Evolutionary conservation across 345 rosid genomes (phyloP), one percentile per base, ranked within the genome.

Genomic region (Ceriops zippeliana): DNA sequence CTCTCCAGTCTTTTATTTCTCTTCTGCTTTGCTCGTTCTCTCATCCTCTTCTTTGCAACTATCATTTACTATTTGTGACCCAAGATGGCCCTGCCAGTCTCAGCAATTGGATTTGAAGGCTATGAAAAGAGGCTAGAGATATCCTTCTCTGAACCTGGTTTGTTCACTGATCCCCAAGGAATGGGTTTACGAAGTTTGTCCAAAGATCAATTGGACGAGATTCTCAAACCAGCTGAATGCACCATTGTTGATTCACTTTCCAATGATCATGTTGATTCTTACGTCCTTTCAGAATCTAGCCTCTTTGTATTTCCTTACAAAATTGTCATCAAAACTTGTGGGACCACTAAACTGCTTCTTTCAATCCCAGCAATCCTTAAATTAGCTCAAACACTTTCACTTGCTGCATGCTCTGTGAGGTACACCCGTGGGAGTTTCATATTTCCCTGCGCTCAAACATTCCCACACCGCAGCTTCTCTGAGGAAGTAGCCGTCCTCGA

Each of bases 91-190:
- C 64, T 78, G 81, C 73, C 86, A 2, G 76, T 77, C 63, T 90
- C 96, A 78, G 83, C 92, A 49, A 89, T 88, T 72, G 98, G 98
- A 65, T 92, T 92, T 59, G 96, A 92, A 73, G 98, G 98, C n/a
- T 92, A 69, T 63, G 98, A 92, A 72, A 92, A 92, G 86, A 79
- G 98, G 86, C 89, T 92, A 1, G 96, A 92, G 62, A 65, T 92
- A 46, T 66, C 87, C 3, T 92, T 92, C 69, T 78, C 66, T 52
- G 84, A 84, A 81, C 84, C 87, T n/a, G 76, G 86, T 52, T 54
- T 80, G 68, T 83, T 84, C 81, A 71, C 69, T 75, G 92, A 91
- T 69, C 89, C 92, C 30, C 78, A 77, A 42, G 88, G 85, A n/a
- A 81, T 70, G 70, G 92, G 96, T 58, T 89, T 91, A 34, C 87